phyloP scores from a whole-genome alignment of 345 rosid genomes.

The Citrus cavaleriei region DNA sequence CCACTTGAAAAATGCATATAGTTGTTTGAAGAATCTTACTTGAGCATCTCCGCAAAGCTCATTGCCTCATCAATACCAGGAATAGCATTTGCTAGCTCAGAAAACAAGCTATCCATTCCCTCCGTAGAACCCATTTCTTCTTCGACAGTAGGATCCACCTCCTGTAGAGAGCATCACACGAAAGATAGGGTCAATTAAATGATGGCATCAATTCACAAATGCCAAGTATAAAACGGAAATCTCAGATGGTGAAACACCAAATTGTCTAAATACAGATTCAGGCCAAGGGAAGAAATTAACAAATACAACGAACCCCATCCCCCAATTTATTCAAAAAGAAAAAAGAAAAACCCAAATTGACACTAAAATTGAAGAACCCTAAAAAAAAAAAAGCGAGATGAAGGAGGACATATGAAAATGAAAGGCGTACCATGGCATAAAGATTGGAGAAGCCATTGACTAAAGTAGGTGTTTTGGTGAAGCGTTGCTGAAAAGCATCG shows the following conservation, averaged over 20 bases:
- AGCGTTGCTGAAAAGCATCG: constrained; percentile 97
- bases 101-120: constrained; percentile 87
- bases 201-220: neutral
- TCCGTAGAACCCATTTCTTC: constrained; percentile 66
- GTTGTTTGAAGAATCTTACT: constrained; percentile 38
- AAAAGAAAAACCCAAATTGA: neutral
- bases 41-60: constrained; percentile 99
- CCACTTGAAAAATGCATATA: neutral
- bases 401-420: neutral
- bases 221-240: neutral
- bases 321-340: neutral
- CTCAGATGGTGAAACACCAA: neutral
- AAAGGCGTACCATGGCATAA: constrained; percentile 72
- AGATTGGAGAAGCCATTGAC: constrained; percentile 92
- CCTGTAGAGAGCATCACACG: constrained; percentile 35
- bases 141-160: constrained; percentile 98
- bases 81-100: constrained; percentile 92
- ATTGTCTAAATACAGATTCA: neutral
- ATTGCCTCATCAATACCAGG: constrained; percentile 99
- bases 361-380: neutral
- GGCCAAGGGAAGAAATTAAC: neutral
- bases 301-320: neutral
- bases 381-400: neutral
- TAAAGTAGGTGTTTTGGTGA: constrained; percentile 81
- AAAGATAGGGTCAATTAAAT: neutral